These are phyloP conservation scores for Diplodia intermedia DNA, from an alignment of 2,329 filamentous ascomycete species.

Conservation along the genomic window DNA sequence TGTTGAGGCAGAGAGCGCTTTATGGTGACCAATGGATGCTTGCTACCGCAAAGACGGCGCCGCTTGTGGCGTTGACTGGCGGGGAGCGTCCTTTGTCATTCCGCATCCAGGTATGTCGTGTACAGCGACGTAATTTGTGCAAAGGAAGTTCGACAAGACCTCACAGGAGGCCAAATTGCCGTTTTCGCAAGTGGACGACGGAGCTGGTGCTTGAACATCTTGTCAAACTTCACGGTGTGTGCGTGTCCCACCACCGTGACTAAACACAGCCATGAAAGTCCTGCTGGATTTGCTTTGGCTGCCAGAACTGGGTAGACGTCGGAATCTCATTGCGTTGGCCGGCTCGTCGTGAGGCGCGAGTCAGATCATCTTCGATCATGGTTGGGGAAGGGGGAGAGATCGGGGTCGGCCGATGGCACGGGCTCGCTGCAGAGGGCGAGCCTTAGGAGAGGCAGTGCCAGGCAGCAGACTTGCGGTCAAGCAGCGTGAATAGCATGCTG, in stretches of 20 bases:
- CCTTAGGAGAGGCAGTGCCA: neutral
- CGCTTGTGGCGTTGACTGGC: neutral
- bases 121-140: neutral
- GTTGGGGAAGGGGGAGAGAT: neutral
- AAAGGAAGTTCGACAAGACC: neutral
- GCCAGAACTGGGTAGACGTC: neutral
- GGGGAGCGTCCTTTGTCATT: neutral
- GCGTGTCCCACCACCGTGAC: neutral
- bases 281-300: neutral
- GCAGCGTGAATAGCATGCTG: neutral
- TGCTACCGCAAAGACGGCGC: neutral
- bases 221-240: neutral
- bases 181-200: neutral
- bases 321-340: neutral
- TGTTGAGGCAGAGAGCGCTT: neutral
- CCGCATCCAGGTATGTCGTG: neutral
- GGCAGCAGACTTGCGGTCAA: slow-evolving; percentile 20
- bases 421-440: neutral
- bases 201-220: neutral
- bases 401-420: neutral
- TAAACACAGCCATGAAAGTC: too few species aligned
- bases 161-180: neutral
- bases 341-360: neutral
- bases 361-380: neutral
- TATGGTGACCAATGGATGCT: neutral